Evolutionary conservation across 2,329 filamentous ascomycete genomes (phyloP).

Genomic region (Penicillium sp.): DNA sequence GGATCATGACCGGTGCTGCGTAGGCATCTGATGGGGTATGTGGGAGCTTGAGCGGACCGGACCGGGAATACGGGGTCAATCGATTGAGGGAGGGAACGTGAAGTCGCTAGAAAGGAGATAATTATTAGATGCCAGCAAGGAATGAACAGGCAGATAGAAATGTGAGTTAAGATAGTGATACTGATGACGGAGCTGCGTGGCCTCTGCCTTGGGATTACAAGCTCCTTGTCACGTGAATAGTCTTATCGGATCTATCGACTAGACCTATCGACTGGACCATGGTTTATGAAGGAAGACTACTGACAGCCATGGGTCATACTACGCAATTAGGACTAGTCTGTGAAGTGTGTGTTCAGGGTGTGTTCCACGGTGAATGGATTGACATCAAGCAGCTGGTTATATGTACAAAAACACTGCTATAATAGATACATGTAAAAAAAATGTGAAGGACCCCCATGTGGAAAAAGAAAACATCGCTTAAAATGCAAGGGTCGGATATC

Average conservation of each 20-base stretch:
- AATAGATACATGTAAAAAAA: constrained; percentile 12
- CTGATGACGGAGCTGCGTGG: constrained; percentile 27
- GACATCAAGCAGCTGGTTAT: constrained; percentile 3
- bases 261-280: constrained; percentile 10
- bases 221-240: constrained; percentile 33
- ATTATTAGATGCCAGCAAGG: neutral
- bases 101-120: neutral
- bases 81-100: neutral
- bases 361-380: neutral
- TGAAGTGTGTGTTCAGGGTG: neutral
- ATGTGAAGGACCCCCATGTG: neutral
- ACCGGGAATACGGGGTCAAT: constrained; percentile 11
- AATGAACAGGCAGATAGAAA: neutral
- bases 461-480: neutral
- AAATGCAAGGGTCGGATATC: neutral
- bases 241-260: constrained; percentile 18
- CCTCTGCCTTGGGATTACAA: constrained; percentile 18
- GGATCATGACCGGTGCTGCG: constrained; percentile 37
- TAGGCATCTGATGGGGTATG: constrained; percentile 30
- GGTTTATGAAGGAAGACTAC: neutral
- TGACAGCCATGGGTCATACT: neutral
- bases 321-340: neutral
- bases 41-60: constrained; percentile 15
- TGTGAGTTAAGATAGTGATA: neutral
- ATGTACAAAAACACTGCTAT: constrained; percentile 13